Evolutionary conservation across 176 grass and related monocot genomes (phyloP), one percentile per base, ranked within the genome.

Genomic region (Aegilops umbellulata): DNA sequence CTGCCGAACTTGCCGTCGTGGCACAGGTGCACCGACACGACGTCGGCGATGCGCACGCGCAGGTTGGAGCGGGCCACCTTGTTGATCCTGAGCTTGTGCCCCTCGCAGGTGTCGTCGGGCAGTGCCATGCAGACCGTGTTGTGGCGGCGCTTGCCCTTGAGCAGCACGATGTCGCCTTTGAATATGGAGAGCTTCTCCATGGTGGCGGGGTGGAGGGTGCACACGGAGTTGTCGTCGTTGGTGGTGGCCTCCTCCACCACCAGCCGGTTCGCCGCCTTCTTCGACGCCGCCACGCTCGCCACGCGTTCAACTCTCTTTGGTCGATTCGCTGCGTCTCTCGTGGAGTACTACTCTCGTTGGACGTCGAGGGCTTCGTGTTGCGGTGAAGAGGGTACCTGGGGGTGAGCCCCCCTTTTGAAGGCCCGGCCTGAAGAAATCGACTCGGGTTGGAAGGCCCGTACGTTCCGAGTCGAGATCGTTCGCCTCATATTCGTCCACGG

Each of bases 91-190:
- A 95, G 14, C 82, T 77, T 81, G 46, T 84, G 69, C 79, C 90
- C 85, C 32, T 88, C 88, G 82, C 88, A 95, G 3, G 55, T 63
- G 10, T 95, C 88, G 44, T 92, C 85, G 38, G 63, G 1, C 1
- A 95, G 57, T 24, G 47, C 93, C 22, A 80, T 80, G 77, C 93
- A 94, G 20, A 94, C 19, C 2, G 87, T 94, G 83, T 86, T 88
- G 41, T 76, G 89, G 60, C 93, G 79, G 69, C 87, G 85, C 90
- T 95, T 92, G 16, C 90, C 93, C 88, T 88, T 95, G 27, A 95
- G 76, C 42, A 92, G 85, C 77, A 92, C 67, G 13, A 30, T 29
- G 61, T 94, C 92, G 12, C 92, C 87, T 8, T 22, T 39, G 71
- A 71, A 92, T 15, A 94, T 80, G 65, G 86, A 83, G 17, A 94